Evolutionary conservation across 1,284 basidiomycete species (phyloP).

Genomic region (Inonotus obliquus): DNA sequence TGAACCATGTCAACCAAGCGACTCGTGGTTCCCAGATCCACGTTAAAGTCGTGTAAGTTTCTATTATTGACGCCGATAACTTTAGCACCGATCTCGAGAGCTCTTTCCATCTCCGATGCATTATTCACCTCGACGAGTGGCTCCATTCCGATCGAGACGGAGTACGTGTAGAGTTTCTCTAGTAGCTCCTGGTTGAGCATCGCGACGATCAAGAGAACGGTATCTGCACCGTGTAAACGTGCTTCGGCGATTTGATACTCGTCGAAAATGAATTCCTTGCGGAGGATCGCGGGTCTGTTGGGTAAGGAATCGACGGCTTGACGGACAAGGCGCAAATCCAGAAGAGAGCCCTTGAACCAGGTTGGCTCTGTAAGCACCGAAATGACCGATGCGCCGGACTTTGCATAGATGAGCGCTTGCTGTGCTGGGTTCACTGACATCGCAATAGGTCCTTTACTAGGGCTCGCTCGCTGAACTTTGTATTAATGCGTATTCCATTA

Average conservation of each 20-base stretch:
- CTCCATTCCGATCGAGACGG: conserved; percentile 86
- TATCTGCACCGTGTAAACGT: conserved; percentile 89
- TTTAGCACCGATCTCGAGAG: conserved; percentile 82
- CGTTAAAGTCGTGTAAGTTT: conserved; percentile 93
- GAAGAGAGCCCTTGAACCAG: conserved; percentile 94
- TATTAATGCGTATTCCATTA: conserved; percentile 31
- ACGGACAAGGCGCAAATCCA: conserved; percentile 88
- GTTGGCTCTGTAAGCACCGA: conserved; percentile 95
- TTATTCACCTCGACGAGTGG: conserved; percentile 99
- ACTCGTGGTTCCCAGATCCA: conserved; percentile 94
- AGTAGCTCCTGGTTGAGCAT: conserved; percentile 79
- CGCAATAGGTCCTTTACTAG: conserved; percentile 88
- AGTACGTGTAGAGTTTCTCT: conserved; percentile 76
- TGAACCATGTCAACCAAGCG: conserved; percentile 85
- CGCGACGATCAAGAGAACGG: conserved; percentile 92
- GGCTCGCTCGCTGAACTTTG: conserved; percentile 87
- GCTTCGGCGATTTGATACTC: conserved; percentile 96
- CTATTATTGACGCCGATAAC: conserved; percentile 98
- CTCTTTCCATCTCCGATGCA: conserved; percentile 81
- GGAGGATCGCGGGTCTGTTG: conserved; percentile 90
- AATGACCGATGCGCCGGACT: conserved; percentile 88
- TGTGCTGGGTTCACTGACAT: conserved; percentile 72
- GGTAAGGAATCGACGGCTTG: conserved; percentile 79
- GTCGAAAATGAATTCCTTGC: conserved; percentile 96
- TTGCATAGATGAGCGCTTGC: conserved; percentile 86